Base-by-base conservation (phyloP, 2,329 filamentous ascomycete genomes). In the Curvularia eragrostidis region DNA sequence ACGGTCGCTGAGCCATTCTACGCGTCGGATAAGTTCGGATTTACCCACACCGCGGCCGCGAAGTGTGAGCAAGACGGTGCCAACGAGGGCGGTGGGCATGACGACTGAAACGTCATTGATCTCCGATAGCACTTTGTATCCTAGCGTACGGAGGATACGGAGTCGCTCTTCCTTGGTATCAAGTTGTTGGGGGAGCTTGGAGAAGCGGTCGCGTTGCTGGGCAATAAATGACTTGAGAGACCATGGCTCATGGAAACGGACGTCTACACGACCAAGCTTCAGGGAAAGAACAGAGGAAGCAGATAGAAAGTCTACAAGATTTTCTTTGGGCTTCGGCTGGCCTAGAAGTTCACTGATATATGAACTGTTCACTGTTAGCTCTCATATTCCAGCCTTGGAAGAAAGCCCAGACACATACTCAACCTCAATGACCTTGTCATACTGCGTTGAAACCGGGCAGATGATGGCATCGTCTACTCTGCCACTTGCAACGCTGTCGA, bases 371-470 rank as follows among this genome's bases (percentile, higher is more conserved):
- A 8, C 9, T 32, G 54, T 67, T 51, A 69, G 59, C 23, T 23
- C 24, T 28, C 12, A 1, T 19, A 1, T 53, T 53, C n/a, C 13
- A 7, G 13, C 10, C 5, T 28, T 5, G 28, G 12, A 12, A 43
- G 46, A 38, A 1, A 8, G 8, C 18, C 3, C 32, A 21, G 2
- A 24, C 1, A 62, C 68, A 36, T 64, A 71, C 69, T 75, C 72
- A 12, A 96, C 97, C 77, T 99, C 95, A 58, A 99, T 96, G 54
- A 99, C 95, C 74, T 98, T 99, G 82, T 99, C 95, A 73, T 99
- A 99, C 74, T 99, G 95, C 0, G 93, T 97, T 75, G 91, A 96
- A 44, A 99, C 95, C 0, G 95, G 95, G 67, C 94, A 97, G 51
- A 99, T 92, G 41, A 97, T 91, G 30, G 92, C 89, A 76, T 99